A percentile compares a stretch with the other conserved stretches of the same genome.
Conservation (phyloP, 208 protist genomes). For the Kentomonas sorsogonicus region DNA sequence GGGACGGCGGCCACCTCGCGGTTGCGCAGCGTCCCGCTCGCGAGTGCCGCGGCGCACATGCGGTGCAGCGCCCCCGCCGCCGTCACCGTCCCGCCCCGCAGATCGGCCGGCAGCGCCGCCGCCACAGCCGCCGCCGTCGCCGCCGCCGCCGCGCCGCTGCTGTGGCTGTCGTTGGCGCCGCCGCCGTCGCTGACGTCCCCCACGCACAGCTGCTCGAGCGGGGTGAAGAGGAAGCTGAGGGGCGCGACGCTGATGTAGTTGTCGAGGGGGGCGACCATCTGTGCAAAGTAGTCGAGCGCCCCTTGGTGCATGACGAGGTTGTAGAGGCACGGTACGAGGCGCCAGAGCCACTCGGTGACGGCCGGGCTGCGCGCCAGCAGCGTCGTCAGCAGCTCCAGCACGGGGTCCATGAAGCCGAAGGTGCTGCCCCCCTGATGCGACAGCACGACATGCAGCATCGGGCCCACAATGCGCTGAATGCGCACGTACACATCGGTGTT, state of each 20-base stretch:
- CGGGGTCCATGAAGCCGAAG: conserved; percentile 85
- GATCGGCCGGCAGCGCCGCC: conserved; percentile 21
- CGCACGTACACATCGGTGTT: conserved; percentile 46
- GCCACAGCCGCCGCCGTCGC: background rate
- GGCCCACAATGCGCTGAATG: conserved; percentile 52
- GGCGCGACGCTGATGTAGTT: conserved; percentile 86
- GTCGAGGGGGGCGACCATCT: conserved; percentile 86
- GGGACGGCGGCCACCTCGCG: conserved; percentile 58
- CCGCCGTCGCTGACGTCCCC: conserved; percentile 18
- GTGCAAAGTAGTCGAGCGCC: conserved; percentile 81
- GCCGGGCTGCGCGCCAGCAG: conserved; percentile 71
- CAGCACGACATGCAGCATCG: conserved; percentile 74
- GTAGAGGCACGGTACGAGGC: conserved; percentile 61
- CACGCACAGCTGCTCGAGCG: conserved; percentile 29
- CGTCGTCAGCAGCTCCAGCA: conserved; percentile 75
- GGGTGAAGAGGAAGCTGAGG: conserved; percentile 46
- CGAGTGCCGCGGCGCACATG: conserved; percentile 59
- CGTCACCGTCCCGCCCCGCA: conserved; percentile 24
- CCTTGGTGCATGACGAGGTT: conserved; percentile 50
- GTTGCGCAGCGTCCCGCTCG: conserved; percentile 26
- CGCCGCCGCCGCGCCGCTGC: background rate
- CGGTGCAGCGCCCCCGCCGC: conserved; percentile 53
- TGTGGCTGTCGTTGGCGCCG: background rate
- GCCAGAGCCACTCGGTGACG: conserved; percentile 58
- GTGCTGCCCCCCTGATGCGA: conserved; percentile 53